These are phyloP conservation scores for Sphagnum fallax DNA, from an alignment of 228 moss, liverwort and hornwort genomes.

Conservation along the genomic window DNA sequence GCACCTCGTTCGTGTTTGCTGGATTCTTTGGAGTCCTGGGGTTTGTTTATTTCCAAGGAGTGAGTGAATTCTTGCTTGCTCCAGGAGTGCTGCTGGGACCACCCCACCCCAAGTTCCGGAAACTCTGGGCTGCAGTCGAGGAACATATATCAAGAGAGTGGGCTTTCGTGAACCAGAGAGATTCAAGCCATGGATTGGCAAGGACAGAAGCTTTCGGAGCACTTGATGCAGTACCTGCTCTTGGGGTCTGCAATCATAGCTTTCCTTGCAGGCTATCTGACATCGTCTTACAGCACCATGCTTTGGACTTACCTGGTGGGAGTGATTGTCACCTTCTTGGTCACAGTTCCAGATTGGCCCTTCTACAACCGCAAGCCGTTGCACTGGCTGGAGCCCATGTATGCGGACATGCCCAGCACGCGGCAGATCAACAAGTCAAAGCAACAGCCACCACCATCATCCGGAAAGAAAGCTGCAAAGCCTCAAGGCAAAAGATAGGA, in stretches of 20 bases:
- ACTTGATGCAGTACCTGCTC: conserved; percentile 71
- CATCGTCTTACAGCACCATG: conserved; percentile 72
- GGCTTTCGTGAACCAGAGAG: no score
- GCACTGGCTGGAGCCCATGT: conserved; percentile 60
- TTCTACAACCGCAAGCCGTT: conserved; percentile 71
- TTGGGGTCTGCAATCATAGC: conserved; percentile 53
- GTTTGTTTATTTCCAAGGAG: no score
- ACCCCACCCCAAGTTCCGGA: no score
- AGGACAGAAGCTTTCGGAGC: conserved; percentile 73
- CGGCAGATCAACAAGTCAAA: conserved; percentile 24
- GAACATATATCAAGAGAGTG: no score
- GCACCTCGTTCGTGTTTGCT: no score
- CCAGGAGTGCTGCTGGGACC: no score
- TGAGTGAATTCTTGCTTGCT: no score
- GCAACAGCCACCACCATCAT: conserved; percentile 17
- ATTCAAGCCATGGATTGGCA: conserved; percentile 65
- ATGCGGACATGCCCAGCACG: conserved; percentile 49
- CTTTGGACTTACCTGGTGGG: conserved; percentile 64
- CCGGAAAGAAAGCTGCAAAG: conserved; percentile 41
- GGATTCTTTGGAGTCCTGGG: no score
- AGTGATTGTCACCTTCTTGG: conserved; percentile 44
- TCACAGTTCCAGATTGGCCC: conserved; percentile 74
- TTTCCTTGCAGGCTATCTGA: conserved; percentile 47
- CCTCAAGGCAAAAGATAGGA: conserved; percentile 34
- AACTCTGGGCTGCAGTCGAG: no score